Base-by-base conservation (phyloP, 2,329 filamentous ascomycete species). In the Colletotrichum camelliae region DNA sequence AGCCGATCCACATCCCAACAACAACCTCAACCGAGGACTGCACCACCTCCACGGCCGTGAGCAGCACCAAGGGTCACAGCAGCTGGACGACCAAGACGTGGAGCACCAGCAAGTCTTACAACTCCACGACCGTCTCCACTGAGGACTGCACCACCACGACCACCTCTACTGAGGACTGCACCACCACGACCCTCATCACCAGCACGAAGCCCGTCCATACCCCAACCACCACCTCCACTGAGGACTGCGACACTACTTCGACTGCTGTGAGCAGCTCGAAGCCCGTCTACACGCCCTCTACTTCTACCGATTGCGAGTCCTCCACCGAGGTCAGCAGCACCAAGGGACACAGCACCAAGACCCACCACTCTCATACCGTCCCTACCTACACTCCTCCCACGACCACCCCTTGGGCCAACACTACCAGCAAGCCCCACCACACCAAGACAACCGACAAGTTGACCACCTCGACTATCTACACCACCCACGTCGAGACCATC, bases 381-480 rank as follows among this genome's bases (percentile, higher is more conserved):
- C 39, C 74, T 5, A 78, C 79, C 12, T 80, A 29, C 39, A 1
- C 69, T 31, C 52, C 48, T 57, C 43, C 43, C n/a, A 57, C 62
- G 4, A 73, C 55, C 13, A 74, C 66, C 29, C 55, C 55, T 3
- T 55, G 52, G 65, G n/a, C 24, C 73, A 13, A 64, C 33, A 33
- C 58, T 12, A 74, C 67, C 4, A 67, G 43, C 43, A 69, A 39
- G 29, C 67, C 57, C 15, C 67, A 24, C 16, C 24, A 70, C 52
- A 72, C 57, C 60, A 57, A 60, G 15, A 70, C 33, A n/a, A 76
- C 65, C 27, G 72, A 77, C 55, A 72, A 65, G 62, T 27, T 65
- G 61, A 78, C 77, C 27, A 77, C 75, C 43, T 78, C 78, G 12
- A 78, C 78, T 43, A 68, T 79, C 33, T 78, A 77, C 67, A 75